Conservation (phyloP, 768 basidiomycete species). For the Trametes punicea region DNA sequence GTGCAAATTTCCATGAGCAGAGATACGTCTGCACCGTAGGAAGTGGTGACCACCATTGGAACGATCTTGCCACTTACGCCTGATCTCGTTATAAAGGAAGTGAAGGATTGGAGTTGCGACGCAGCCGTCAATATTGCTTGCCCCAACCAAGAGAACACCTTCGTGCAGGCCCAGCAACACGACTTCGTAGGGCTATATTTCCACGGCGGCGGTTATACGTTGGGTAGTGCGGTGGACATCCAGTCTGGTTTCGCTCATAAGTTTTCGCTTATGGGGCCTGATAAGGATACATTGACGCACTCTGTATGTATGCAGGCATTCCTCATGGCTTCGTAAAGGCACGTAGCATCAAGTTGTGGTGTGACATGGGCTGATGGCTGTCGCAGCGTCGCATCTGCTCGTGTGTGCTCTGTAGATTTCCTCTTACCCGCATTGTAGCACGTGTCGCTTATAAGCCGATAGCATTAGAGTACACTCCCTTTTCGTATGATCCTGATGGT, state of each 20-base stretch:
- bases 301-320: neutral
- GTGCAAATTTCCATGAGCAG: no score
- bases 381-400: constrained; percentile 11
- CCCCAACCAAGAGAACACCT: neutral
- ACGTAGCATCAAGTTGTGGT: neutral
- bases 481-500: constrained; percentile 29
- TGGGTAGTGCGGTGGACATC: constrained; percentile 14
- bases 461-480: constrained; percentile 46
- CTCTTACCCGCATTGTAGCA: neutral
- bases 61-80: neutral
- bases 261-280: neutral
- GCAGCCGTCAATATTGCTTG: neutral
- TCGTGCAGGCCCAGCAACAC: neutral
- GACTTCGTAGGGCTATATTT: constrained; percentile 10
- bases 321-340: constrained; percentile 11
- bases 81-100: neutral
- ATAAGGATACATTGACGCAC: neutral
- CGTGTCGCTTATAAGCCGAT: constrained; percentile 38
- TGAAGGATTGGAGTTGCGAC: neutral
- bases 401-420: constrained; percentile 3
- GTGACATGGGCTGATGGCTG: no score
- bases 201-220: constrained; percentile 15
- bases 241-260: constrained; percentile 9
- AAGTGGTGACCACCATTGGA: neutral
- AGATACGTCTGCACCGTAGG: no score